These are phyloP conservation scores for Vitrella brassicaformis DNA, from an alignment of 73 alveolate species.

Conservation along the genomic window DNA sequence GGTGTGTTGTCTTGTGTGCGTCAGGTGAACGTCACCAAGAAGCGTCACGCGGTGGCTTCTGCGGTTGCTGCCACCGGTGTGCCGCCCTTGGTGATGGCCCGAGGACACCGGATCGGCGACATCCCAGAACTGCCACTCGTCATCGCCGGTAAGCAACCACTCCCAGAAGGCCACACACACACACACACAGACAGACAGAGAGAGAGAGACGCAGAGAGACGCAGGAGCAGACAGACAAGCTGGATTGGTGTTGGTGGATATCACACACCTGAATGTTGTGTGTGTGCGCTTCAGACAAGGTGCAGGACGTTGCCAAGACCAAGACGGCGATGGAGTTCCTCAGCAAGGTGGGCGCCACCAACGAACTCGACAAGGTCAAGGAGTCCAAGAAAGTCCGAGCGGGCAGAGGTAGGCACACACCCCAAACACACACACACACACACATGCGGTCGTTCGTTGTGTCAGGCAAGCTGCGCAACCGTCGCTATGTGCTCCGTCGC, in stretches of 20 bases:
- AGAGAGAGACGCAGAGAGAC: too few species aligned
- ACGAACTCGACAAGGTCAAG: conserved; percentile 47
- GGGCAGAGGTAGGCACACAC: too few species aligned
- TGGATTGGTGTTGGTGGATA: not conserved
- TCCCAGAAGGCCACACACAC: too few species aligned
- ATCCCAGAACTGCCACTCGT: conserved; percentile 95
- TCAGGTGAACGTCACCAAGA: conserved; percentile 86
- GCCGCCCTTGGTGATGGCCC: conserved; percentile 74
- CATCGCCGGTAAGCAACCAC: conserved; percentile 78
- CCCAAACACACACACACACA: not conserved
- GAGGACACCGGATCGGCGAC: conserved; percentile 89
- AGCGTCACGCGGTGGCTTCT: conserved; percentile 98
- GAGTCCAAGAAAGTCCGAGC: conserved; percentile 42
- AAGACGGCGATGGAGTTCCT: conserved; percentile 22
- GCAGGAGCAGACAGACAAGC: not conserved
- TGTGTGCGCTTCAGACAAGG: not conserved
- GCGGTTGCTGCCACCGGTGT: conserved; percentile 95
- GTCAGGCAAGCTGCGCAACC: conserved; percentile 58
- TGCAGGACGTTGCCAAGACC: conserved; percentile 14
- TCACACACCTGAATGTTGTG: too few species aligned
- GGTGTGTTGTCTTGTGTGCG: not conserved
- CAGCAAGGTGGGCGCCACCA: conserved; percentile 21
- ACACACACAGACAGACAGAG: too few species aligned
- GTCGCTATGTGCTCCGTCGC: conserved; percentile 66
- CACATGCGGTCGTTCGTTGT: not conserved